phyloP scores from a whole-genome alignment of 2,329 filamentous ascomycete genomes.

The Metarhizium guizhouense region DNA sequence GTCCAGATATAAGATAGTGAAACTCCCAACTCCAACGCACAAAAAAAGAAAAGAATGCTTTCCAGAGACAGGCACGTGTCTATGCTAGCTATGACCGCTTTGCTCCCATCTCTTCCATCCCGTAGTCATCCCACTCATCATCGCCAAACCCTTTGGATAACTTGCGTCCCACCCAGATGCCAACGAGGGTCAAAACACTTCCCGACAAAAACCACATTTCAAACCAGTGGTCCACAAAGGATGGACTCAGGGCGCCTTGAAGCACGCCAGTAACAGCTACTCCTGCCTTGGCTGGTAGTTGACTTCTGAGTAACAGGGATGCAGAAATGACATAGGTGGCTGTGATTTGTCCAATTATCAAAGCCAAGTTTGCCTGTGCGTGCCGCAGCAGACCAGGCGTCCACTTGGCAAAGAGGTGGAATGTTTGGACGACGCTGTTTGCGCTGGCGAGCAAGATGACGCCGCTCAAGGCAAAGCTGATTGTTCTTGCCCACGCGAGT shows the following conservation, averaged over 20 bases:
- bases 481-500: conserved; percentile 73
- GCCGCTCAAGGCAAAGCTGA: conserved; percentile 74
- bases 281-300: conserved; percentile 68
- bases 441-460: conserved; percentile 76
- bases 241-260: conserved; percentile 59
- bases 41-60: too few relatives aligned
- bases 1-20: too few relatives aligned
- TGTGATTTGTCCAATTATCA: conserved; percentile 70
- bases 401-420: conserved; percentile 70
- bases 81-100: conserved; percentile 45
- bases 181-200: conserved; percentile 55
- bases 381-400: conserved; percentile 63
- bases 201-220: conserved; percentile 76
- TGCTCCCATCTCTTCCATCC: conserved; percentile 60
- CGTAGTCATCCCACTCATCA: conserved; percentile 53
- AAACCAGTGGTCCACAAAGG: conserved; percentile 66
- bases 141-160: conserved; percentile 33
- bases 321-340: conserved; percentile 81
- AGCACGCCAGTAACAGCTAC: conserved; percentile 70
- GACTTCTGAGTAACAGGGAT: conserved; percentile 67
- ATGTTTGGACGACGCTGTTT: conserved; percentile 76
- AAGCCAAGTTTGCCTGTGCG: conserved; percentile 67
- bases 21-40: too few relatives aligned
- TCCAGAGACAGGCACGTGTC: too few relatives aligned
- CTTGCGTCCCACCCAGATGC: conserved; percentile 63